Base-by-base conservation (phyloP, 1,284 basidiomycete species). In the Fistulina hepatica region DNA sequence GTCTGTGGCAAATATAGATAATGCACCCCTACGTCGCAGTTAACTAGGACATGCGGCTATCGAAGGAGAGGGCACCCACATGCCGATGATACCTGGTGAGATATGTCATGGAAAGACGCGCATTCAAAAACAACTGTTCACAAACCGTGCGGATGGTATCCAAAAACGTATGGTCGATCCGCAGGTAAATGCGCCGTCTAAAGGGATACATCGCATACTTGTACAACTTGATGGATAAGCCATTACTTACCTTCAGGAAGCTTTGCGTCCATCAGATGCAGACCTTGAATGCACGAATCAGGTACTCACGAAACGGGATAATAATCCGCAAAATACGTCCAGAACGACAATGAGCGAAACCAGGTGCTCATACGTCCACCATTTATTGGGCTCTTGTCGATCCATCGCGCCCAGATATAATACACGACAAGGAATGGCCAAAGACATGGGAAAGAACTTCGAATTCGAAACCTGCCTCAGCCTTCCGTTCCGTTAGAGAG, bases 1-100 rank as follows among this genome's bases (percentile, higher is more conserved):
- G 63, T 97, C 92, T 6, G 92, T 93, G 0, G 77, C 93, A 49
- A 98, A 97, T 21, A 91, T 95, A 19, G 83, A 85, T 25, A 97
- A 71, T 2, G 93, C 92, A 32, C 91, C 91, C 79, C 88, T 92
- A 46, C 28, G 27, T 37, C 27, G 21, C 20, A 11, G 27, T 41
- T 20, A 45, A 36, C 40, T 21, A 39, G 13, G 12, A n/a, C 32
- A 28, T n/a, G 27, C n/a, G 11, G 36, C 22, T 26, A n/a, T 17
- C 30, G 23, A 26, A 28, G 37, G 21, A 35, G 33, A 36, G 21
- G 23, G 9, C 28, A 59, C 79, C 52, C 57, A 89, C 88, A 93
- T 92, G 50, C 90, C 88, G 56, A 94, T 93, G 51, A 93, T 92
- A 21, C 82, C 82, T 83, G 36, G 22, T 21, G 36, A 15, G 34